These are phyloP conservation scores for Aspergillus japonicus DNA, from an alignment of 2,329 filamentous ascomycete species.

Conservation along the genomic window DNA sequence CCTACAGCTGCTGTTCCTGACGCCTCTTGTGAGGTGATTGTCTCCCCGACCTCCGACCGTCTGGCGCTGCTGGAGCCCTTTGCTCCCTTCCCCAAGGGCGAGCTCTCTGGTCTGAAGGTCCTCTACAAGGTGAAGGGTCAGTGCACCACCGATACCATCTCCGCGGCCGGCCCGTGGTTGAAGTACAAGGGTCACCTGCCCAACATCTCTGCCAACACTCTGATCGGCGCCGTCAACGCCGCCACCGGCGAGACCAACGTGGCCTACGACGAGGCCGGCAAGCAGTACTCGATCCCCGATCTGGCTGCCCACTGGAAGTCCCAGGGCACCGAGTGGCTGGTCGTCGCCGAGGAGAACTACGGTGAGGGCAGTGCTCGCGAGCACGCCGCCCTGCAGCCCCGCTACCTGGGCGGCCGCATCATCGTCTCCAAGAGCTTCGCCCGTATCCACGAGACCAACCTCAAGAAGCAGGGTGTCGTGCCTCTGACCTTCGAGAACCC, in stretches of 20 bases:
- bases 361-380: constrained; percentile 87
- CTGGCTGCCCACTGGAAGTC: constrained; percentile 81
- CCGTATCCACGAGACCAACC: constrained; percentile 90
- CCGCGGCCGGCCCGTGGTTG: constrained; percentile 92
- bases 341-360: constrained; percentile 97
- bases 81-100: constrained; percentile 71
- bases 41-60: constrained; percentile 83
- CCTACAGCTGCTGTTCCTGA: constrained; percentile 72
- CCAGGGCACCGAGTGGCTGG: constrained; percentile 76
- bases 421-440: constrained; percentile 86
- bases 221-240: constrained; percentile 91
- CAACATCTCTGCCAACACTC: constrained; percentile 96
- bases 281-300: constrained; percentile 75
- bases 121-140: constrained; percentile 97
- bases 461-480: constrained; percentile 97
- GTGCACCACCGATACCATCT: constrained; percentile 99
- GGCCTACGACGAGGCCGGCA: constrained; percentile 82
- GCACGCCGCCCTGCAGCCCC: constrained; percentile 84
- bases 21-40: constrained; percentile 67
- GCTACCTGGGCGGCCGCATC: constrained; percentile 82
- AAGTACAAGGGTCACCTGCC: constrained; percentile 99
- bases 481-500: constrained; percentile 88
- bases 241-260: constrained; percentile 90
- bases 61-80: constrained; percentile 92
- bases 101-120: constrained; percentile 76